phyloP scores from a whole-genome alignment of 148 eudicot genomes.

The Rhododendron simsii region DNA sequence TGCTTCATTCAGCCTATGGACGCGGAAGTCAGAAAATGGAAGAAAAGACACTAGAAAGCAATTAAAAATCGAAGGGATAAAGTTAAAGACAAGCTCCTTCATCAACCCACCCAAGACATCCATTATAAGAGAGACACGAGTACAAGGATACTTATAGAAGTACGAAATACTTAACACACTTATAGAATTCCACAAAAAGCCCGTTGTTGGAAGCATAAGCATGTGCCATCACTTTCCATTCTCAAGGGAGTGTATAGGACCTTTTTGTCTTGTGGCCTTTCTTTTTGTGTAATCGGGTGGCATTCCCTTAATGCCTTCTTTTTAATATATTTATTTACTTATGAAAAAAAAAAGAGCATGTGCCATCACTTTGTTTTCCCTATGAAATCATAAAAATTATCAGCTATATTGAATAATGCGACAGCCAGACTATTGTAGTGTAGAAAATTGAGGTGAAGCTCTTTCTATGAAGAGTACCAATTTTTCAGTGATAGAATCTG shows the following conservation, averaged over 20 bases:
- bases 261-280: no score
- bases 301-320: no score
- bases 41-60: not conserved
- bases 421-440: not conserved
- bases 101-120: not conserved
- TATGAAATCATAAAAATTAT: not conserved
- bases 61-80: not conserved
- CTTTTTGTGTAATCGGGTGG: no score
- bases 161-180: not conserved
- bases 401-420: not conserved
- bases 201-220: not conserved
- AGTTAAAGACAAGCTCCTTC: not conserved
- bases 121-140: not conserved
- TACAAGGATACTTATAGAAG: not conserved
- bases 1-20: conserved; percentile 80
- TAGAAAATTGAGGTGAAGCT: not conserved
- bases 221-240: no score
- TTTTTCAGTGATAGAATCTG: not conserved
- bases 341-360: not conserved
- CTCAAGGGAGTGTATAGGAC: no score
- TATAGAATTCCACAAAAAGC: not conserved
- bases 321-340: no score
- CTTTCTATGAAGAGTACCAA: not conserved
- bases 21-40: not conserved
- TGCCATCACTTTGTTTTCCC: not conserved